Evolutionary conservation across 2,329 filamentous ascomycete species (phyloP), one percentile per base, ranked within the genome.

Genomic region (Calycina marina): DNA sequence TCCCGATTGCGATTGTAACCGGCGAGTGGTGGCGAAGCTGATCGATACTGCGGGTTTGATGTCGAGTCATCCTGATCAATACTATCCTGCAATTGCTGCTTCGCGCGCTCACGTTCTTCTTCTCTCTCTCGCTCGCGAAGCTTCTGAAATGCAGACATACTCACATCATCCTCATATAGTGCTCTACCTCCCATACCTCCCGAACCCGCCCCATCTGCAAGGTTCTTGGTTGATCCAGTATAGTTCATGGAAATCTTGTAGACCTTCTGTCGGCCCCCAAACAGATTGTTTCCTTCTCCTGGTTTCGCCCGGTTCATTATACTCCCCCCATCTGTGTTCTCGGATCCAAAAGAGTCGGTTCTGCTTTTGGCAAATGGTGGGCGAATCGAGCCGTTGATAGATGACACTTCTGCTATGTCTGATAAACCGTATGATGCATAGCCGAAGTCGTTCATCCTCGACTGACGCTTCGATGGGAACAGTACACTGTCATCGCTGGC

Each of bases 401-500:
- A 93, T 36, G 83, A 78, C 16, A 88, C 80, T 58, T 98, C 90
- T 14, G 85, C 82, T 46, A 96, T 96, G 52, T 96, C 86, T 12
- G 72, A 65, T 3, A 94, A 64, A 11, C 65, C 65, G 30, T 59
- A 63, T 35, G 47, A 46, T 30, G 34, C 38, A 17, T 63, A 60
- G 29, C 58, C 59, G 41, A 75, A 69, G 6, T 77, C 75, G 37
- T 92, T 74, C 42, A 92, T 58, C 36, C 79, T 72, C 1, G 86
- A 93, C 41, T 80, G 77, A 33, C 84, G 71, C 48, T 83, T 86
- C 3, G 31, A 13, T 81, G 81, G 43, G 41, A 74, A 80, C 13
- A 96, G 59, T 3, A 96, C 86, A 44, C 86, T 94, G 56, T 94
- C 88, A 51, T 96, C 88, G 55, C 81, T 90, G 11, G 88, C 88